Percentiles rank a stretch among this genome's conserved stretches.
Evolutionary conservation across 306 rosid genomes (phyloP).

Genomic region (Psophocarpus tetragonolobus): DNA sequence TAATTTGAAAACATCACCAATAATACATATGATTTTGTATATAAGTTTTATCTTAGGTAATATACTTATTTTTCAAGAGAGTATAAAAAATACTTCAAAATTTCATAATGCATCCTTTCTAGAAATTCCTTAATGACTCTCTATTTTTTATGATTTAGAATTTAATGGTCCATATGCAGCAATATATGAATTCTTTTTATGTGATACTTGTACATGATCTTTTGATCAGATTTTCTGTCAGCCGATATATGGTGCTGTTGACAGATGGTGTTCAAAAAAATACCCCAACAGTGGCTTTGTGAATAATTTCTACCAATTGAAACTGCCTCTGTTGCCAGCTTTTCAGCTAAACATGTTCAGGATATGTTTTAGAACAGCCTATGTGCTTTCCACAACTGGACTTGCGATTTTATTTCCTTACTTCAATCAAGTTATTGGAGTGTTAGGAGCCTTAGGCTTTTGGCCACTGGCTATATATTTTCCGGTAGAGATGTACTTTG

Average conservation of each 20-base stretch:
- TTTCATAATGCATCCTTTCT: not conserved
- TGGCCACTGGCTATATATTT: constrained; percentile 87
- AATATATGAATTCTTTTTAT: not conserved
- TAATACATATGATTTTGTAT: too few relatives aligned
- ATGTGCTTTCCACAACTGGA: constrained; percentile 73
- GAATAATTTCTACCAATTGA: constrained; percentile 50
- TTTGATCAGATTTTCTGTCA: constrained; percentile 64
- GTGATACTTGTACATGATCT: not conserved
- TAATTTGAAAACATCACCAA: too few relatives aligned
- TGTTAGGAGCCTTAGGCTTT: constrained; percentile 78
- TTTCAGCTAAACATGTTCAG: constrained; percentile 53
- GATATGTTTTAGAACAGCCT: constrained; percentile 67
- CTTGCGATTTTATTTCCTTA: constrained; percentile 80
- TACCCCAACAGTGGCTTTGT: constrained; percentile 63
- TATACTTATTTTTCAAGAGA: too few relatives aligned
- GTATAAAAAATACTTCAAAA: not conserved
- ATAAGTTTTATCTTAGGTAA: too few relatives aligned
- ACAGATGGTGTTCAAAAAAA: constrained; percentile 60
- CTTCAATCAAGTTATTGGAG: constrained; percentile 75
- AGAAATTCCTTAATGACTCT: not conserved
- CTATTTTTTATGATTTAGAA: too few relatives aligned
- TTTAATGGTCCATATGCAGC: not conserved
- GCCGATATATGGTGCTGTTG: constrained; percentile 58
- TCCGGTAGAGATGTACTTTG: constrained; percentile 85
- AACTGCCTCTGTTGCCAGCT: constrained; percentile 53